Percentiles rank a stretch among this genome's conserved stretches.
phyloP scores from a whole-genome alignment of 495 filamentous ascomycete genomes.

The Penicillium waksmanii region DNA sequence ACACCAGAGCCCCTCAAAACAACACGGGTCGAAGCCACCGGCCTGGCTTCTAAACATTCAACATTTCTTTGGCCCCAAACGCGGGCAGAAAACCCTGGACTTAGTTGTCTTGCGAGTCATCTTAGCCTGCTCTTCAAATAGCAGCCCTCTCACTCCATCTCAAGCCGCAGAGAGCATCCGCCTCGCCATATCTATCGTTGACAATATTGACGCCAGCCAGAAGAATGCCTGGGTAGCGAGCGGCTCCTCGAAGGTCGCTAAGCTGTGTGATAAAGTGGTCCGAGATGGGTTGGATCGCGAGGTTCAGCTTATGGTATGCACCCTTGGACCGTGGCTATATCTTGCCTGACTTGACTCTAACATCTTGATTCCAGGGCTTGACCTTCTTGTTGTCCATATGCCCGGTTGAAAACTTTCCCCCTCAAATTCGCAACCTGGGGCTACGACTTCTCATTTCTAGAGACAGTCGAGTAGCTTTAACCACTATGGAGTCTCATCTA shows the following conservation, averaged over 20 bases:
- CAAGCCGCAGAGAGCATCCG: slow-evolving; percentile 53
- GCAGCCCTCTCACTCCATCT: slow-evolving; percentile 33
- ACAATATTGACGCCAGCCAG: slow-evolving; percentile 44
- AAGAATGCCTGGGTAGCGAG: slow-evolving; percentile 49
- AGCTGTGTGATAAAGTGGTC: slow-evolving; percentile 56
- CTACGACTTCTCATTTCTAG: slow-evolving; percentile 35
- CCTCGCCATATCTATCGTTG: slow-evolving; percentile 53
- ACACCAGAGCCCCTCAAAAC: neutral
- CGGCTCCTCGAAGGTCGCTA: slow-evolving; percentile 49
- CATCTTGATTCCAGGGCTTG: slow-evolving; percentile 35
- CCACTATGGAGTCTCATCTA: slow-evolving; percentile 25
- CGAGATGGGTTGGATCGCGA: slow-evolving; percentile 38
- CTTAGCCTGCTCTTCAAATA: slow-evolving; percentile 53
- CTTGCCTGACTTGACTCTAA: neutral
- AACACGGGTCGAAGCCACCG: slow-evolving; percentile 23
- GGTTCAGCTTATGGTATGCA: slow-evolving; percentile 49
- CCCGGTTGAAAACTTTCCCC: slow-evolving; percentile 25
- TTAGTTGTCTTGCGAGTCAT: slow-evolving; percentile 57
- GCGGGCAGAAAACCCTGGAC: slow-evolving; percentile 57
- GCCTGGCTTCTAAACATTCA: slow-evolving; percentile 44
- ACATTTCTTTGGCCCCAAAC: slow-evolving; percentile 54
- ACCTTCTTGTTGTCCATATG: slow-evolving; percentile 40
- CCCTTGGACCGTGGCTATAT: neutral
- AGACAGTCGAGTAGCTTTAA: slow-evolving; percentile 26
- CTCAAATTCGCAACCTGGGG: slow-evolving; percentile 29